phyloP scores from a whole-genome alignment of 2,329 filamentous ascomycete genomes.

The Alternaria burnsii region DNA sequence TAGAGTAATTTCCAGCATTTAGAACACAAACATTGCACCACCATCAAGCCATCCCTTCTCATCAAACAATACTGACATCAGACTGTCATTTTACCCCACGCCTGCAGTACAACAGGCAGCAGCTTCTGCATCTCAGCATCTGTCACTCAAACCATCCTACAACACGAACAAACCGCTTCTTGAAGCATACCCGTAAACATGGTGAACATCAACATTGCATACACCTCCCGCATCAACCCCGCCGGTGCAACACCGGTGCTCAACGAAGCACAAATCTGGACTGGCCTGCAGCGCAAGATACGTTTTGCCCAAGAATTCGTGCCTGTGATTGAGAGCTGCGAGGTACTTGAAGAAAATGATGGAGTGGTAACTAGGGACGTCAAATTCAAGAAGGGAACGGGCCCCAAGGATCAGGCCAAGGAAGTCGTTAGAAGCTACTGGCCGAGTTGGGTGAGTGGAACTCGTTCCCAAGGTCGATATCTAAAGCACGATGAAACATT shows the following conservation, averaged over 20 bases:
- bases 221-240: slow-evolving; percentile 58
- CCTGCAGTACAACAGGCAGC: background rate
- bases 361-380: slow-evolving; percentile 48
- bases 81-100: background rate
- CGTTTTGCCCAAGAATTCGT: slow-evolving; percentile 58
- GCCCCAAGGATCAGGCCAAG: slow-evolving; percentile 39
- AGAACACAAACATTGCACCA: background rate
- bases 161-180: background rate
- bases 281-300: slow-evolving; percentile 58
- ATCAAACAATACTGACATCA: background rate
- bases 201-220: slow-evolving; percentile 53
- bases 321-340: slow-evolving; percentile 52
- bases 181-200: slow-evolving; percentile 36
- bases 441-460: slow-evolving; percentile 50
- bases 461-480: background rate
- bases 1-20: background rate
- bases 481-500: background rate
- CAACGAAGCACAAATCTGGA: slow-evolving; percentile 52
- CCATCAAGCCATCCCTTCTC: background rate
- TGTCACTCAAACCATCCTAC: background rate
- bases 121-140: background rate
- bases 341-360: slow-evolving; percentile 53
- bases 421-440: slow-evolving; percentile 53
- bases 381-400: slow-evolving; percentile 50
- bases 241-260: slow-evolving; percentile 48